phyloP scores from a whole-genome alignment of 1,284 basidiomycete species.

The Earliella scabrosa region DNA sequence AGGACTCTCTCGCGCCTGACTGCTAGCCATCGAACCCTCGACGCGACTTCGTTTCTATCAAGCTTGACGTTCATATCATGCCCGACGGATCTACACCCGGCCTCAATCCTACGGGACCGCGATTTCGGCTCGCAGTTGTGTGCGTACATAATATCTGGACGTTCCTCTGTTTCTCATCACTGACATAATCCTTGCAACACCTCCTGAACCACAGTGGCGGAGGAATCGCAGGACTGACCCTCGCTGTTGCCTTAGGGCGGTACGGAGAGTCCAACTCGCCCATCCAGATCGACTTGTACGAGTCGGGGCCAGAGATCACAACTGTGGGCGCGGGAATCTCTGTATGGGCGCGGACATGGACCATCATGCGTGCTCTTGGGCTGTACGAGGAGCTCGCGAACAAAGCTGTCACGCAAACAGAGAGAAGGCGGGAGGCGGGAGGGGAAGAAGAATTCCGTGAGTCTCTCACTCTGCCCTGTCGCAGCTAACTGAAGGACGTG shows the following conservation, averaged over 20 bases:
- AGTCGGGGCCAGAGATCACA: slow-evolving; percentile 39
- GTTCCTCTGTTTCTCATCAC: not conserved
- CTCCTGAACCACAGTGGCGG: slow-evolving; percentile 44
- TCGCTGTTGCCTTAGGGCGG: slow-evolving; percentile 39
- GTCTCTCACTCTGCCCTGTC: too few species aligned
- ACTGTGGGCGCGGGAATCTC: slow-evolving; percentile 42
- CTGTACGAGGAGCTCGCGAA: slow-evolving; percentile 36
- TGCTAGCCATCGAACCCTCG: too few species aligned
- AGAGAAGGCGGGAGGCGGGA: slow-evolving; percentile 9
- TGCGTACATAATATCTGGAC: not conserved
- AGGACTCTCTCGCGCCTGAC: too few species aligned
- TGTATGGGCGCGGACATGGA: slow-evolving; percentile 45
- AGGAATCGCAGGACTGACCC: slow-evolving; percentile 42
- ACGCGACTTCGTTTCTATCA: too few species aligned
- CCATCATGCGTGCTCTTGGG: slow-evolving; percentile 39
- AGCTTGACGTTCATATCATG: too few species aligned
- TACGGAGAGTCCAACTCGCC: slow-evolving; percentile 28
- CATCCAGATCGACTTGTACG: slow-evolving; percentile 40
- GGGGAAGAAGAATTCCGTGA: not conserved
- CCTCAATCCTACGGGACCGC: not conserved
- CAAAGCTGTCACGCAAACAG: slow-evolving; percentile 22
- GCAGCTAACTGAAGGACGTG: too few species aligned
- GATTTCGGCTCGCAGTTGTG: slow-evolving; percentile 21
- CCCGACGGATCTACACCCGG: not conserved
- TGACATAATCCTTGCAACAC: too few species aligned